Conservation (phyloP, 2,329 filamentous ascomycete genomes). For the Huntiella decipiens region DNA sequence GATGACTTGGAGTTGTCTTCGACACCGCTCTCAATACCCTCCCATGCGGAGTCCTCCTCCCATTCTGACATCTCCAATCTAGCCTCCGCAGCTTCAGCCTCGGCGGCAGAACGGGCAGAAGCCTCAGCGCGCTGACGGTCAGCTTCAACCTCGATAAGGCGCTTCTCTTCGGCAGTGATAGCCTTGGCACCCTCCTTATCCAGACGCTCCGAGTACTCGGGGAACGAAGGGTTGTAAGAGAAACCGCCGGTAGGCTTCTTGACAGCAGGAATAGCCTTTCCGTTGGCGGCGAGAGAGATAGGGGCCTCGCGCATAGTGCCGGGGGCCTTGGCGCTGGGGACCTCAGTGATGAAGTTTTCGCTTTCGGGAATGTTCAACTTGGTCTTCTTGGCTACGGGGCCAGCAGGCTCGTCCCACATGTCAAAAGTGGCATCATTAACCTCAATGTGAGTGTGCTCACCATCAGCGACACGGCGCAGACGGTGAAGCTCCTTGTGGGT, state of each 20-base stretch:
- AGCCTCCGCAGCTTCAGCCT: constrained; percentile 54
- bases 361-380: constrained; percentile 26
- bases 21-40: constrained; percentile 66
- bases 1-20: constrained; percentile 40
- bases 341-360: constrained; percentile 44
- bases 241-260: constrained; percentile 61
- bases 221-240: constrained; percentile 82
- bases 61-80: constrained; percentile 47
- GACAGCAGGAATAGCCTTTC: constrained; percentile 63
- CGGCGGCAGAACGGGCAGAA: constrained; percentile 48
- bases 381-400: constrained; percentile 17
- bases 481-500: constrained; percentile 67
- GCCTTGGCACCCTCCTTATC: constrained; percentile 59
- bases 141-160: constrained; percentile 45
- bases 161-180: constrained; percentile 58
- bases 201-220: constrained; percentile 66
- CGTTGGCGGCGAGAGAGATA: constrained; percentile 63
- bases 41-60: constrained; percentile 85
- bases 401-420: constrained; percentile 42
- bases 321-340: constrained; percentile 50
- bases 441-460: constrained; percentile 37
- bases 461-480: constrained; percentile 61
- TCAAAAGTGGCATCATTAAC: constrained; percentile 53
- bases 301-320: constrained; percentile 57
- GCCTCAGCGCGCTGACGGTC: constrained; percentile 51